Conservation (phyloP, 1,139 yeast species). For the Kodamaea fungicola region DNA sequence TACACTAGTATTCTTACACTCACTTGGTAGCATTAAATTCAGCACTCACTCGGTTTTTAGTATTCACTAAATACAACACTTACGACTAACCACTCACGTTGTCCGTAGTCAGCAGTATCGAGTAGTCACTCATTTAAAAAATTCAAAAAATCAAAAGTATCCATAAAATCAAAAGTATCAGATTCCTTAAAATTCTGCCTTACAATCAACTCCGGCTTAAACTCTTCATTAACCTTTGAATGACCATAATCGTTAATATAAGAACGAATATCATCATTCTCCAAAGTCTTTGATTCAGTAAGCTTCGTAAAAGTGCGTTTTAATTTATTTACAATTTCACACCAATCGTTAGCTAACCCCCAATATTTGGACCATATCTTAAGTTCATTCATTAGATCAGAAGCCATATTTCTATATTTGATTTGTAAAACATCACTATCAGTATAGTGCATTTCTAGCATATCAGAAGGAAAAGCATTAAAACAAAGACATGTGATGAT, state of each 20-base stretch:
- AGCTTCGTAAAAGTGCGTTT: conserved; percentile 17
- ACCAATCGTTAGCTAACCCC: conserved; percentile 27
- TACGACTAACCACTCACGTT: too few species aligned
- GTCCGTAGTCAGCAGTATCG: too few species aligned
- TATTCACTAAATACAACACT: too few species aligned
- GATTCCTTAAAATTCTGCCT: conserved; percentile 10
- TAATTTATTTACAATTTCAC: conserved; percentile 17
- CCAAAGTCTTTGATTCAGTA: conserved; percentile 12
- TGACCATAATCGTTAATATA: conserved; percentile 27
- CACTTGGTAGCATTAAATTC: too few species aligned
- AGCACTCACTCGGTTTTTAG: too few species aligned
- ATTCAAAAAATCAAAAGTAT: too few species aligned
- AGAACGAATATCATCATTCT: conserved; percentile 21
- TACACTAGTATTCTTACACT: too few species aligned
- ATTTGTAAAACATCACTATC: conserved; percentile 8
- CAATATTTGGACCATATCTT: conserved; percentile 21
- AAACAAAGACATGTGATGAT: conserved; percentile 32
- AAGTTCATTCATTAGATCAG: conserved; percentile 16
- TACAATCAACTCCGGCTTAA: conserved; percentile 13
- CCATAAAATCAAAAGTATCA: too few species aligned
- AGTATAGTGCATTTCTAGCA: conserved; percentile 23
- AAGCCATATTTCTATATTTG: conserved; percentile 19
- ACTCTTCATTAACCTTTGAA: conserved; percentile 20
- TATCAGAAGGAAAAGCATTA: conserved; percentile 26
- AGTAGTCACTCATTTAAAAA: conserved; percentile 1